A percentile compares a stretch with the other conserved stretches of the same genome.
Conservation (phyloP, 1,284 basidiomycete species). For the Puccinia horiana region DNA sequence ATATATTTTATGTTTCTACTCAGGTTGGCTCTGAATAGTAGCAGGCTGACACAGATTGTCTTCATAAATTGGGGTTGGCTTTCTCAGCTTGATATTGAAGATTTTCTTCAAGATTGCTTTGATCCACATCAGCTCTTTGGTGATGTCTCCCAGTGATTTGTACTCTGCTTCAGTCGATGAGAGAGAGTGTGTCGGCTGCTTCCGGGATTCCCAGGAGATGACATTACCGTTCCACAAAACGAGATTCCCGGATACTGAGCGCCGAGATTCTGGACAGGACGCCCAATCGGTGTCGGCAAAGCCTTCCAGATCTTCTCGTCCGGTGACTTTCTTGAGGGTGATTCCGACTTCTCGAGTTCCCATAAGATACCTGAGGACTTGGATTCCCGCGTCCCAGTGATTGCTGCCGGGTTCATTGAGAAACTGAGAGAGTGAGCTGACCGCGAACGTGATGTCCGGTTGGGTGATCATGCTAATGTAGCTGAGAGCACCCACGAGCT, state of each 20-base stretch:
- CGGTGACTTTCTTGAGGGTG: conserved; percentile 47
- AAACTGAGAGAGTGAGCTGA: not conserved
- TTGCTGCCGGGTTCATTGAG: not conserved
- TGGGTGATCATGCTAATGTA: not conserved
- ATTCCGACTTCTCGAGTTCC: conserved; percentile 57
- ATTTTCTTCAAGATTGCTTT: not conserved
- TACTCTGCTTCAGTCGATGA: too few species aligned
- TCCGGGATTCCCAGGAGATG: conserved; percentile 60
- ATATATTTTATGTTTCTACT: too few species aligned
- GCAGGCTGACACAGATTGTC: too few species aligned
- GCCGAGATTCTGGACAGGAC: conserved; percentile 54
- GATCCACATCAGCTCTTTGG: conserved; percentile 60
- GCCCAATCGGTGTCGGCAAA: conserved; percentile 62
- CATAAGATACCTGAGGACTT: not conserved
- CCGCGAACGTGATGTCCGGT: not conserved
- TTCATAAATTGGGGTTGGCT: too few species aligned
- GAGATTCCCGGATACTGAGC: too few species aligned
- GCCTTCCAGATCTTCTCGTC: conserved; percentile 54
- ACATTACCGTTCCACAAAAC: conserved; percentile 57
- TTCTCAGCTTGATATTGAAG: not conserved
- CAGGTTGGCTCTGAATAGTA: too few species aligned
- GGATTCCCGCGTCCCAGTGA: not conserved
- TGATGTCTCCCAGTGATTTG: conserved; percentile 63
- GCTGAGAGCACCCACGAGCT: not conserved
- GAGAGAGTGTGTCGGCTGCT: conserved; percentile 60